These are phyloP conservation scores for Mycothermus thermophilus DNA, from an alignment of 495 filamentous ascomycete genomes.

Conservation along the genomic window DNA sequence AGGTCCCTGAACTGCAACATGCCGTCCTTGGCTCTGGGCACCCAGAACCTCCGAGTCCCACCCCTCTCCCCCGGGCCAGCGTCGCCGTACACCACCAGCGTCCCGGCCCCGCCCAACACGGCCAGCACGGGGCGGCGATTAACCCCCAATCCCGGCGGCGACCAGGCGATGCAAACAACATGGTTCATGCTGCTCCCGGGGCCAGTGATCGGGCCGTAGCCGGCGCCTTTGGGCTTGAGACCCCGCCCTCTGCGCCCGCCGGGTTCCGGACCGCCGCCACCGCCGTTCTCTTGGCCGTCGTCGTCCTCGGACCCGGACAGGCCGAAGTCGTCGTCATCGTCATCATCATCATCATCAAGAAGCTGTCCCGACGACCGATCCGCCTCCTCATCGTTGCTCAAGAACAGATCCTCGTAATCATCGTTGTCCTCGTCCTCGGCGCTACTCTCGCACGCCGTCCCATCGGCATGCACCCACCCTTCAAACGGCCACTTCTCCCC, in stretches of 20 bases:
- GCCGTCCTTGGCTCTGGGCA: constrained; percentile 14
- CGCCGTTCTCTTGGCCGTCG: background rate
- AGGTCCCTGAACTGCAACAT: constrained; percentile 19
- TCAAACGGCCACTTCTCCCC: constrained; percentile 16
- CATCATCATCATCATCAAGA: constrained; percentile 9
- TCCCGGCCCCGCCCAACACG: constrained; percentile 26
- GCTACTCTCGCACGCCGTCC: constrained; percentile 3
- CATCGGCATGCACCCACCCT: background rate
- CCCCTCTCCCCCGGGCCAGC: too few species aligned
- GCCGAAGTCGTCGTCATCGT: constrained; percentile 2
- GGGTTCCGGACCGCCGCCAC: constrained; percentile 1
- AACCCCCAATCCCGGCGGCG: constrained; percentile 29
- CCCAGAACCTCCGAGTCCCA: constrained; percentile 13
- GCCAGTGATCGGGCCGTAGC: constrained; percentile 28
- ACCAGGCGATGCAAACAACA: constrained; percentile 31
- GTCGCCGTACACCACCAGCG: constrained; percentile 32
- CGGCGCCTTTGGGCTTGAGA: constrained; percentile 30
- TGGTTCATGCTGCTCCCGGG: constrained; percentile 36
- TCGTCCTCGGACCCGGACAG: constrained; percentile 5
- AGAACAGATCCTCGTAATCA: constrained; percentile 3
- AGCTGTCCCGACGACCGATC: too few species aligned
- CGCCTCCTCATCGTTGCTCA: too few species aligned
- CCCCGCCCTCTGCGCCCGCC: too few species aligned
- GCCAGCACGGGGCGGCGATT: constrained; percentile 31
- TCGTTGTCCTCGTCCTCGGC: constrained; percentile 8